phyloP scores from a whole-genome alignment of 2,329 filamentous ascomycete genomes.

The Teratosphaeria nubilosa region DNA sequence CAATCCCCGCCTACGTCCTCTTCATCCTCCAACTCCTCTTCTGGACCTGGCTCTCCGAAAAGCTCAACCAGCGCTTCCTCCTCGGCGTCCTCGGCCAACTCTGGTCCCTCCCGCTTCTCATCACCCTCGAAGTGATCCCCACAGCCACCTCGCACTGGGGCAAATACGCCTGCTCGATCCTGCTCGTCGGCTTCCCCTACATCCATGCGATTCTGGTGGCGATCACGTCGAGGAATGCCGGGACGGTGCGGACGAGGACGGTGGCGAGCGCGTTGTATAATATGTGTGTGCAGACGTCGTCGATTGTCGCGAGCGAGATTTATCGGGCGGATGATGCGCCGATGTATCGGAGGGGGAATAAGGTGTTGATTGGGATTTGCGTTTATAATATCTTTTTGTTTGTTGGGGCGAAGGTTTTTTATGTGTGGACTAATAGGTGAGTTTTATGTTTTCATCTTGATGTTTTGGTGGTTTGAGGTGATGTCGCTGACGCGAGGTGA shows the following conservation, averaged over 20 bases:
- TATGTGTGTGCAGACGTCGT: conserved; percentile 32
- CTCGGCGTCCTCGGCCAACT: conserved; percentile 34
- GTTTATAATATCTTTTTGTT: conserved; percentile 42
- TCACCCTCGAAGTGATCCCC: conserved; percentile 28
- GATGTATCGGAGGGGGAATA: conserved; percentile 46
- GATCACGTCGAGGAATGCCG: conserved; percentile 53
- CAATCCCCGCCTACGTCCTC: conserved; percentile 35
- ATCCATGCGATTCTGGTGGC: conserved; percentile 50
- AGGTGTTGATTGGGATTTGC: conserved; percentile 42
- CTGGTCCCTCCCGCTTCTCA: conserved; percentile 33
- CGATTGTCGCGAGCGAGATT: conserved; percentile 33
- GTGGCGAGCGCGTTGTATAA: conserved; percentile 57
- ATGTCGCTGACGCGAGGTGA: background rate
- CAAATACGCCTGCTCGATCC: conserved; percentile 28
- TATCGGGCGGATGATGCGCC: conserved; percentile 48
- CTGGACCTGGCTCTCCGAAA: conserved; percentile 40
- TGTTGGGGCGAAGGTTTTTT: conserved; percentile 43
- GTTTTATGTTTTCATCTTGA: background rate
- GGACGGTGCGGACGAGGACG: conserved; percentile 50
- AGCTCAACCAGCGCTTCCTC: conserved; percentile 43
- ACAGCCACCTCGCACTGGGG: conserved; percentile 27
- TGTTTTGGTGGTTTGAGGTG: background rate
- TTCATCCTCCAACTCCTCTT: conserved; percentile 43
- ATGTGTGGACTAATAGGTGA: conserved; percentile 25
- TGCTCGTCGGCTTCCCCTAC: conserved; percentile 32